phyloP scores from a whole-genome alignment of 495 filamentous ascomycete species.

The Daldinia decipiens region DNA sequence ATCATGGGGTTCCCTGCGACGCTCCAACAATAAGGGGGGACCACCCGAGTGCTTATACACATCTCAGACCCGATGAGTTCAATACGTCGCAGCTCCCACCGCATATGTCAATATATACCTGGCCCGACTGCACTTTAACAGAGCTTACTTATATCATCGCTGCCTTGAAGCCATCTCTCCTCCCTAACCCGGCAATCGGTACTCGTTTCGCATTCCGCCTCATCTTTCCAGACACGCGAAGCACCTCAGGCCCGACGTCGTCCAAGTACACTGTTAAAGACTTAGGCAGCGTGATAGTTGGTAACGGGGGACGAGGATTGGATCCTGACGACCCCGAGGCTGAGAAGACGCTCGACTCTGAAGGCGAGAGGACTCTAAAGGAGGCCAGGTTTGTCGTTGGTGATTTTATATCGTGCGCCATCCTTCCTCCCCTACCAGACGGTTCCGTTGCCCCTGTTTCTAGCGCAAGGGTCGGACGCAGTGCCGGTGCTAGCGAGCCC shows the following conservation, averaged over 20 bases:
- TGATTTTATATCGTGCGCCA: slow-evolving; percentile 84
- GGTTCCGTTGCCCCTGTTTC: slow-evolving; percentile 73
- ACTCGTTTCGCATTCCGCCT: slow-evolving; percentile 87
- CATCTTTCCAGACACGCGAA: slow-evolving; percentile 82
- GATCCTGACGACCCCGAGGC: slow-evolving; percentile 42
- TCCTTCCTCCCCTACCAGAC: slow-evolving; percentile 77
- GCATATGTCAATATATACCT: slow-evolving; percentile 87
- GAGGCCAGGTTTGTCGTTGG: slow-evolving; percentile 87
- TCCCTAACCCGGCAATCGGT: slow-evolving; percentile 80
- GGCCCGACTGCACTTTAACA: slow-evolving; percentile 81
- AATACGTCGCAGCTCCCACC: slow-evolving; percentile 64
- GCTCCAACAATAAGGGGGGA: neutral
- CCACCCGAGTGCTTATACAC: slow-evolving; percentile 7
- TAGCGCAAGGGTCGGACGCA: slow-evolving; percentile 51
- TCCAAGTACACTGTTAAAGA: slow-evolving; percentile 76
- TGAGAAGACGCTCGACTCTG: slow-evolving; percentile 36
- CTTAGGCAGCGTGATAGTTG: slow-evolving; percentile 83
- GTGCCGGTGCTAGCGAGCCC: slow-evolving; percentile 51
- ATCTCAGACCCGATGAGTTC: slow-evolving; percentile 73
- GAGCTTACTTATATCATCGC: slow-evolving; percentile 78
- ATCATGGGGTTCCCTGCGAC: slow-evolving; percentile 2
- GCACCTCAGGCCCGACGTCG: slow-evolving; percentile 59
- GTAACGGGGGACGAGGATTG: slow-evolving; percentile 64
- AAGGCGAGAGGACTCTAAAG: slow-evolving; percentile 72
- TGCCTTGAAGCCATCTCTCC: slow-evolving; percentile 53